A percentile compares a stretch with the other conserved stretches of the same genome.
These are phyloP conservation scores for Cardiospermum halicacabum DNA, from an alignment of 345 rosid genomes.

Conservation along the genomic window DNA sequence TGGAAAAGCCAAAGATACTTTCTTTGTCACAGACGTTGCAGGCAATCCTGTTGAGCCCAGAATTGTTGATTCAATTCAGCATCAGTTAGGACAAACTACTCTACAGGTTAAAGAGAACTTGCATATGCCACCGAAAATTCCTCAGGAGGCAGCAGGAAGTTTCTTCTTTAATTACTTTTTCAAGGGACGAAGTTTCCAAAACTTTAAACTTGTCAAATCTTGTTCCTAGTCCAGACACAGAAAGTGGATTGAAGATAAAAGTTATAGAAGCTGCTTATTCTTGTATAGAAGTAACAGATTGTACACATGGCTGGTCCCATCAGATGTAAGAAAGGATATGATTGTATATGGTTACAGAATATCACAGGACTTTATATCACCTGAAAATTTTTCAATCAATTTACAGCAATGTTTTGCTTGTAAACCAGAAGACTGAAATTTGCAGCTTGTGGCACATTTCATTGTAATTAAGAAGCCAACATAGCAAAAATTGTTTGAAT, in stretches of 20 bases:
- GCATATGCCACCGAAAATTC: constrained; percentile 20
- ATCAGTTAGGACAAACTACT: constrained; percentile 40
- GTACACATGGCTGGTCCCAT: neutral
- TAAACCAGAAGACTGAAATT: neutral
- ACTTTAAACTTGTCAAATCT: constrained; percentile 42
- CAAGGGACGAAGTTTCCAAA: constrained; percentile 39
- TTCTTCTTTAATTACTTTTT: constrained; percentile 45
- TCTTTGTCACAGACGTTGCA: constrained; percentile 48
- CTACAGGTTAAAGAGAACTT: constrained; percentile 40
- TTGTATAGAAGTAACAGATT: constrained; percentile 1
- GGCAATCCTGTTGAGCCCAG: constrained; percentile 44
- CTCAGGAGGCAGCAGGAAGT: constrained; percentile 33
- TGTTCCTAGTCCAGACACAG: constrained; percentile 19
- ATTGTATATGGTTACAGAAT: neutral
- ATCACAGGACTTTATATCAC: neutral
- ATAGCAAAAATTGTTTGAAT: neutral
- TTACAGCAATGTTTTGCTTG: neutral
- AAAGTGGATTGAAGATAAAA: neutral
- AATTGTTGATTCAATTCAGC: constrained; percentile 41
- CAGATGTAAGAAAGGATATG: too few species aligned
- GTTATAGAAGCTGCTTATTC: neutral
- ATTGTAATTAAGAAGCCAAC: neutral
- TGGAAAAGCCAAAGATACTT: constrained; percentile 45
- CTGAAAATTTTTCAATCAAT: neutral
- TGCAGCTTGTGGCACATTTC: neutral